phyloP scores from a whole-genome alignment of 768 basidiomycete genomes.

The Xanthoconium stramineum region DNA sequence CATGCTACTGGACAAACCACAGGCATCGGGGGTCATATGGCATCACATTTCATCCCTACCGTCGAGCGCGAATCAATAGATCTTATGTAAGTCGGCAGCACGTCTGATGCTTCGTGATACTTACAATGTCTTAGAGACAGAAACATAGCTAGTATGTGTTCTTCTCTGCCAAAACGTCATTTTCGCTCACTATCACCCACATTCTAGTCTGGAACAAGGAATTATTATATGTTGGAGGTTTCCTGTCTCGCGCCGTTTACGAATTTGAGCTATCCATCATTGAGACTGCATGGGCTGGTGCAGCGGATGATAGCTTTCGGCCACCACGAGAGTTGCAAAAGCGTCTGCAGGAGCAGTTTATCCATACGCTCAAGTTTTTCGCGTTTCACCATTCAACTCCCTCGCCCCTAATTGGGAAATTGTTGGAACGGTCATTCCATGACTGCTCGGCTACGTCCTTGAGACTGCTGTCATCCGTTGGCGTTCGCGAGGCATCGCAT shows the following conservation, averaged over 20 bases:
- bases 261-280: slow-evolving; percentile 71
- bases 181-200: neutral
- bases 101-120: neutral
- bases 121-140: slow-evolving; percentile 47
- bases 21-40: neutral
- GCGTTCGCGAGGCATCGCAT: neutral
- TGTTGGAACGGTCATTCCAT: neutral
- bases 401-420: neutral
- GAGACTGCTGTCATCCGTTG: neutral
- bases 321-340: neutral
- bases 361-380: neutral
- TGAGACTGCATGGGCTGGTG: neutral
- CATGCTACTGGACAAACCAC: neutral
- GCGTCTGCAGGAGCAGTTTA: neutral
- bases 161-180: neutral
- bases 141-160: slow-evolving; percentile 50
- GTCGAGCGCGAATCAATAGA: slow-evolving; percentile 1
- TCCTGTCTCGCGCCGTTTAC: slow-evolving; percentile 78
- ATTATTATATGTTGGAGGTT: slow-evolving; percentile 78
- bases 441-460: neutral
- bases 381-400: neutral
- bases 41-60: neutral
- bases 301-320: no score
- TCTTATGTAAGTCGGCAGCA: neutral
- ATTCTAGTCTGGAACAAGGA: slow-evolving; percentile 83